Conservation (phyloP, 306 rosid genomes). For the Vicia villosa region DNA sequence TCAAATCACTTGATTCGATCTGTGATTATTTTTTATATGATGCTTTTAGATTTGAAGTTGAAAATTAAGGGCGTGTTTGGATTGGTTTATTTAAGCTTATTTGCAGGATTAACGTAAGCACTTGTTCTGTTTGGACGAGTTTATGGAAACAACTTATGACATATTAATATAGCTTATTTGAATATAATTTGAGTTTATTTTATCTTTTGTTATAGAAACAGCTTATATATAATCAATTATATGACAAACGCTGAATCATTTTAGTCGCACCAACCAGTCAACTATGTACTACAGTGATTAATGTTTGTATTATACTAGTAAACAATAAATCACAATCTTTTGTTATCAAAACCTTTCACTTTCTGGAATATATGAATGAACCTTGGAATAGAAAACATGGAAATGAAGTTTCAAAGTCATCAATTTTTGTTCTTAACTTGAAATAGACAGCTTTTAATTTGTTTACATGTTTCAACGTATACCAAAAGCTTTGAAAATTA, state of each 20-base stretch:
- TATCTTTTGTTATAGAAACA: background rate
- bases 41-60: constrained; percentile 16
- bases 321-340: constrained; percentile 8
- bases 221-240: background rate
- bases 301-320: constrained; percentile 3
- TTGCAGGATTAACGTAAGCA: background rate
- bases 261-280: background rate
- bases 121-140: background rate
- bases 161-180: background rate
- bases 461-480: constrained; percentile 15
- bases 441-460: constrained; percentile 8
- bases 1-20: background rate
- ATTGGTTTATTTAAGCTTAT: background rate
- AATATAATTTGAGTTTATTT: background rate
- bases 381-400: background rate
- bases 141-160: background rate
- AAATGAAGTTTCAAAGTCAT: constrained; percentile 21
- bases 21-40: background rate
- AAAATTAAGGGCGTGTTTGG: background rate
- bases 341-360: constrained; percentile 34
- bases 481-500: constrained; percentile 15
- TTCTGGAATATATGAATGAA: constrained; percentile 17
- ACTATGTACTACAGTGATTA: background rate
- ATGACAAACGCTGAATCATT: background rate
- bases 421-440: constrained; percentile 30